Evolutionary conservation across 345 rosid genomes (phyloP).

Genomic region (Anastatica hierochuntica): DNA sequence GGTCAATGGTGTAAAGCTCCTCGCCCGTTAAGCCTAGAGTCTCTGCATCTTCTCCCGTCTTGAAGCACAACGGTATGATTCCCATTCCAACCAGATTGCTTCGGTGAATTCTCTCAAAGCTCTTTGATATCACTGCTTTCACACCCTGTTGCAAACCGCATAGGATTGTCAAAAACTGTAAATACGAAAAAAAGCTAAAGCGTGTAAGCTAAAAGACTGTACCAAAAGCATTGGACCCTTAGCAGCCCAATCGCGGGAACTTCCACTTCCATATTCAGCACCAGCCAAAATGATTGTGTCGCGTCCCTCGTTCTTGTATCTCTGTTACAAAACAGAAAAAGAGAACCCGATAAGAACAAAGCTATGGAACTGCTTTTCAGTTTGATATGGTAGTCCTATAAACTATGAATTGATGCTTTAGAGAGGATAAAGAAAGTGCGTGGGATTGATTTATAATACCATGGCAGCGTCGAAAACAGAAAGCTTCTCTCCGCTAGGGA

Average conservation of each 20-base stretch:
- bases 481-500: constrained; percentile 68
- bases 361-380: neutral
- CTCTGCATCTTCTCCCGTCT: constrained; percentile 78
- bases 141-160: constrained; percentile 49
- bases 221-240: constrained; percentile 96
- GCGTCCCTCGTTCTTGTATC: constrained; percentile 61
- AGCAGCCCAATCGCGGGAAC: constrained; percentile 99
- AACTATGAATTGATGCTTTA: too few relatives aligned
- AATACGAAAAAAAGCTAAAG: neutral
- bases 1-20: constrained; percentile 60
- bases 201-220: too few relatives aligned
- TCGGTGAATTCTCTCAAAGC: constrained; percentile 83
- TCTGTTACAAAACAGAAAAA: constrained; percentile 32
- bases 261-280: constrained; percentile 92
- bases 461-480: constrained; percentile 76
- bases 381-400: too few relatives aligned
- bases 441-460: constrained; percentile 39
- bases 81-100: constrained; percentile 93
- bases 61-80: constrained; percentile 68
- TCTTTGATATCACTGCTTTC: constrained; percentile 83
- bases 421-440: neutral
- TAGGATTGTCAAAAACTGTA: neutral
- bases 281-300: constrained; percentile 75
- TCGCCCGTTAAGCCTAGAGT: constrained; percentile 71
- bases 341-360: neutral